A percentile compares a stretch with the other conserved stretches of the same genome.
Conservation (phyloP, 371 early-diverging fungal species). For the Mucor mucedo region DNA sequence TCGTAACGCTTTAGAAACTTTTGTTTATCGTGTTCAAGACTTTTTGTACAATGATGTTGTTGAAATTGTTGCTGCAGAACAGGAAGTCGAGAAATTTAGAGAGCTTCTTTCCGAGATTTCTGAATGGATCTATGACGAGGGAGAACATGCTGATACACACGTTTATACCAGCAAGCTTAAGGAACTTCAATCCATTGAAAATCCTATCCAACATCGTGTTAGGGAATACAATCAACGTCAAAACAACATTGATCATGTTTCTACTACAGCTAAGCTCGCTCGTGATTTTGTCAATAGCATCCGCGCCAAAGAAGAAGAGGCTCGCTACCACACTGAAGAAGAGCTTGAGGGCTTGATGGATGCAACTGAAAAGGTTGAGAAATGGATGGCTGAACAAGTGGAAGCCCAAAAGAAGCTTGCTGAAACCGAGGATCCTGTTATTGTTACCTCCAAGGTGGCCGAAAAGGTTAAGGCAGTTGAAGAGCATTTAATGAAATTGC, state of each 20-base stretch:
- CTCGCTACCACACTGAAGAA: slow-evolving; percentile 62
- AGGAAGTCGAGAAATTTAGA: slow-evolving; percentile 72
- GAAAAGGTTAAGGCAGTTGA: slow-evolving; percentile 53
- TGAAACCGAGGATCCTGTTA: slow-evolving; percentile 66
- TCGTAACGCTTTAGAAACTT: slow-evolving; percentile 87
- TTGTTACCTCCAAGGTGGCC: slow-evolving; percentile 61
- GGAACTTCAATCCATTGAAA: slow-evolving; percentile 63
- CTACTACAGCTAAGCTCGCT: slow-evolving; percentile 44
- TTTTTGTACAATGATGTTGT: slow-evolving; percentile 77
- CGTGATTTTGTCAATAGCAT: slow-evolving; percentile 50
- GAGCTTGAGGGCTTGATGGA: slow-evolving; percentile 61
- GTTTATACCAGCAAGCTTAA: slow-evolving; percentile 55
- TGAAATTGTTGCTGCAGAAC: slow-evolving; percentile 68
- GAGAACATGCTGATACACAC: slow-evolving; percentile 66
- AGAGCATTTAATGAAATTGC: slow-evolving; percentile 54
- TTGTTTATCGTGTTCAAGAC: slow-evolving; percentile 86
- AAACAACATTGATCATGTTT: slow-evolving; percentile 59
- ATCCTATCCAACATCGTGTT: slow-evolving; percentile 68
- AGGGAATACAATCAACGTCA: slow-evolving; percentile 68
- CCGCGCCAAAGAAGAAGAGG: slow-evolving; percentile 45
- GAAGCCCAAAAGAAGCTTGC: slow-evolving; percentile 65
- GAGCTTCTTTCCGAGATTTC: slow-evolving; percentile 64
- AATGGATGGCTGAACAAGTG: slow-evolving; percentile 70
- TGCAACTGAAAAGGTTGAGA: slow-evolving; percentile 50
- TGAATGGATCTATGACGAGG: slow-evolving; percentile 90